phyloP scores from a whole-genome alignment of 768 basidiomycete species.

The Boletus subcaerulescens region DNA sequence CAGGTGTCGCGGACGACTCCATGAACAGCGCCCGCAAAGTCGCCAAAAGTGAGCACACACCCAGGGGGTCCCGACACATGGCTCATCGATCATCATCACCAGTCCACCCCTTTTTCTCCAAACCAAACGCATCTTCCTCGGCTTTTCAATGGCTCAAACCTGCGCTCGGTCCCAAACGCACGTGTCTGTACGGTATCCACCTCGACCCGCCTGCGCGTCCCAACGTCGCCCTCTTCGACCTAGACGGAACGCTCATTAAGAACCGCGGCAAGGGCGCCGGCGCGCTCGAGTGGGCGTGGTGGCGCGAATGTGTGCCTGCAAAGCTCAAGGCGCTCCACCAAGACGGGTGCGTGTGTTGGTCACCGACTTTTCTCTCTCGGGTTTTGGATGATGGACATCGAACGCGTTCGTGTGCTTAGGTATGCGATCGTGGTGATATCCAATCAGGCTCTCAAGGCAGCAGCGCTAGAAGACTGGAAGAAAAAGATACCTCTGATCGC shows the following conservation, averaged over 20 bases:
- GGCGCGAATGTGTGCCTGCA: conserved; percentile 58
- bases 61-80: not conserved
- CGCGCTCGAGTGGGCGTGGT: conserved; percentile 56
- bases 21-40: conserved; percentile 20
- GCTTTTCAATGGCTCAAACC: conserved; percentile 34
- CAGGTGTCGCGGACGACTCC: conserved; percentile 13
- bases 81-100: not conserved
- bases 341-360: conserved; percentile 50
- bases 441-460: conserved; percentile 65
- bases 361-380: too few relatives aligned
- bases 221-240: conserved; percentile 80
- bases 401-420: conserved; percentile 32
- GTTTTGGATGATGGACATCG: too few relatives aligned
- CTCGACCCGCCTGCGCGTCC: conserved; percentile 33
- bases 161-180: conserved; percentile 33
- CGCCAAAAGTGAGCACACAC: conserved; percentile 23
- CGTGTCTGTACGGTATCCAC: conserved; percentile 36
- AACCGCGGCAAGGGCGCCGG: conserved; percentile 34
- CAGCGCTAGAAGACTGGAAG: conserved; percentile 63
- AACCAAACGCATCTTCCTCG: conserved; percentile 14
- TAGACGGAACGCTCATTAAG: conserved; percentile 82
- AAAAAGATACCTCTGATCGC: conserved; percentile 71
- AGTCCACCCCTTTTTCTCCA: conserved; percentile 45
- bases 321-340: conserved; percentile 59
- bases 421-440: conserved; percentile 75